Conservation (phyloP, 768 basidiomycete species). For the Rickenella mellea region DNA sequence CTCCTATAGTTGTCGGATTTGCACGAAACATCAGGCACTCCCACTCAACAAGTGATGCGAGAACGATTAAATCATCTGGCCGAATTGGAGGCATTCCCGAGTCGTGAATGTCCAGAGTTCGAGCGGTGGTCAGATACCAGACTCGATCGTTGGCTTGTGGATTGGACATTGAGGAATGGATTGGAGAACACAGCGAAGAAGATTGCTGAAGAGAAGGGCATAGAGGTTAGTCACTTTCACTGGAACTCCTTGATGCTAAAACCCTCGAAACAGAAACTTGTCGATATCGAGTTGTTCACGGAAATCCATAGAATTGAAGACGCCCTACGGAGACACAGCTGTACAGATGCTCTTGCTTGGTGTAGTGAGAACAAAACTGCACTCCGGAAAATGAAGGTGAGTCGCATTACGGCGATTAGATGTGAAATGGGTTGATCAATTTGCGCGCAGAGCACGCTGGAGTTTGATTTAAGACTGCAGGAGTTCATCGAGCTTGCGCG, state of each 20-base stretch:
- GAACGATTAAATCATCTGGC: constrained; percentile 69
- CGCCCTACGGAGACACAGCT: constrained; percentile 66
- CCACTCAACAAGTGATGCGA: constrained; percentile 66
- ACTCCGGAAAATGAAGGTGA: constrained; percentile 83
- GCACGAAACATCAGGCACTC: constrained; percentile 32
- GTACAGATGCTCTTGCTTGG: constrained; percentile 87
- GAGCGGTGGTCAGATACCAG: constrained; percentile 71
- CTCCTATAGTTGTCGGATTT: constrained; percentile 38
- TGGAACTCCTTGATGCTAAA: constrained; percentile 2
- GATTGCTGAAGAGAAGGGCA: constrained; percentile 66
- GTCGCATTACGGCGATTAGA: too few relatives aligned
- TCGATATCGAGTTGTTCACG: constrained; percentile 86
- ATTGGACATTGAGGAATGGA: constrained; percentile 81
- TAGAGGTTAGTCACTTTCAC: constrained; percentile 51
- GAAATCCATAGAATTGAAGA: constrained; percentile 83
- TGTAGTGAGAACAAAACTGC: constrained; percentile 93
- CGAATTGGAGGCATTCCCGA: constrained; percentile 46
- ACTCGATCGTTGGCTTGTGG: constrained; percentile 84
- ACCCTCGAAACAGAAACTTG: constrained; percentile 48
- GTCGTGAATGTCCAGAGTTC: constrained; percentile 46
- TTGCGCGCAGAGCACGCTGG: constrained; percentile 70
- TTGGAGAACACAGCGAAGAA: constrained; percentile 67
- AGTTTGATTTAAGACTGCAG: constrained; percentile 92
- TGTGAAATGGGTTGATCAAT: not conserved
- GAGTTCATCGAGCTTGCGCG: constrained; percentile 92